Percentiles rank a stretch among this genome's conserved stretches.
These are phyloP conservation scores for Pterocarpus santalinus DNA, from an alignment of 306 rosid genomes.

Conservation along the genomic window DNA sequence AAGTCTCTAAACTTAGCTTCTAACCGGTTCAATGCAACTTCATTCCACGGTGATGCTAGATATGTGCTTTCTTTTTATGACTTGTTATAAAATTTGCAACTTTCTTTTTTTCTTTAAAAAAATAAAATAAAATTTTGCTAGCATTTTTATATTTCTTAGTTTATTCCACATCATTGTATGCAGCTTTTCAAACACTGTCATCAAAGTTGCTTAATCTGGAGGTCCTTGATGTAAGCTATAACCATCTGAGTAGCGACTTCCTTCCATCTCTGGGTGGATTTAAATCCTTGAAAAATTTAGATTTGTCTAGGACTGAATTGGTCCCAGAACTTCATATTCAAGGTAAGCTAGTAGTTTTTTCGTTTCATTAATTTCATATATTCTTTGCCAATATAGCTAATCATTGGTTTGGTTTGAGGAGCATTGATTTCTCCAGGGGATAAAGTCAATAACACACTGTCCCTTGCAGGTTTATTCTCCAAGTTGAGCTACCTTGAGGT, in stretches of 20 bases:
- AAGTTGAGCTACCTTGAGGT: conserved; percentile 24
- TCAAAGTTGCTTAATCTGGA: conserved; percentile 8
- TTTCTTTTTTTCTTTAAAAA: too few relatives aligned
- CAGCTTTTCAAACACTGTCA: background rate
- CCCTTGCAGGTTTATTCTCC: conserved; percentile 3
- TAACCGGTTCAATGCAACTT: fast-evolving
- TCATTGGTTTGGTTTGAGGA: too few relatives aligned
- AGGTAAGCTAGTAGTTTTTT: background rate
- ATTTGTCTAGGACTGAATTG: background rate
- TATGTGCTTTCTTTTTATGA: too few relatives aligned
- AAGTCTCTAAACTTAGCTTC: background rate
- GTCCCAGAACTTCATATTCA: background rate
- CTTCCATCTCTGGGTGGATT: conserved; percentile 22
- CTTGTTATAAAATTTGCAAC: too few relatives aligned
- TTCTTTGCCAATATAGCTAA: too few relatives aligned
- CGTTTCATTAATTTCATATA: too few relatives aligned
- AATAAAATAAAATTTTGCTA: too few relatives aligned
- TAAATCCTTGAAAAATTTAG: conserved; percentile 8
- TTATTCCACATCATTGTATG: background rate
- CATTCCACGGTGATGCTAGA: background rate
- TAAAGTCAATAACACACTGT: too few relatives aligned
- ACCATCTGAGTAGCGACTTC: background rate
- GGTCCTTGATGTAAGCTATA: background rate
- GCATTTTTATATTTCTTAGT: background rate
- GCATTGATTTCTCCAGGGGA: too few relatives aligned